A percentile compares a stretch with the other conserved stretches of the same genome.
phyloP scores from a whole-genome alignment of 1,284 basidiomycete species.

The Apiotrichum mycotoxinovorans region DNA sequence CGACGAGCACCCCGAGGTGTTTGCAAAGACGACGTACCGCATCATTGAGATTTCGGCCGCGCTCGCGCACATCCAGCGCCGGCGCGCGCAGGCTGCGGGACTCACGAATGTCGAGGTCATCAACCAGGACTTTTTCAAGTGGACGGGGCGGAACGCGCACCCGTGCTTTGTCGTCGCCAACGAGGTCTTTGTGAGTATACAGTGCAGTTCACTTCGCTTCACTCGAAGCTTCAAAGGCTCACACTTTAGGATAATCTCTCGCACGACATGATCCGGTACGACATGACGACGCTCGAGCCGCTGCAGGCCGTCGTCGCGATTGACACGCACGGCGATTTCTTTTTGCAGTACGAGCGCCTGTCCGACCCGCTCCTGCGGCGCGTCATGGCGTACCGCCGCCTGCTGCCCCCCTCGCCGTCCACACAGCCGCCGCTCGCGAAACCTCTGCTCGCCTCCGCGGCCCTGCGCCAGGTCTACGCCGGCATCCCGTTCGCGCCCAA shows the following conservation, averaged over 20 bases:
- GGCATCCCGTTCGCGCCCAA: slow-evolving; percentile 86
- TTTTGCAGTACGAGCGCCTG: slow-evolving; percentile 77
- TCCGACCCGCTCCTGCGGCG: slow-evolving; percentile 74
- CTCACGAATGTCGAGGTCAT: slow-evolving; percentile 66
- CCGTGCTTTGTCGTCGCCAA: slow-evolving; percentile 91
- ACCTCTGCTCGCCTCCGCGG: slow-evolving; percentile 37
- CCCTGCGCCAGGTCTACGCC: slow-evolving; percentile 62
- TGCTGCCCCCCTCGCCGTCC: slow-evolving; percentile 57
- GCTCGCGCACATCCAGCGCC: slow-evolving; percentile 68
- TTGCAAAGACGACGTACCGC: slow-evolving; percentile 73
- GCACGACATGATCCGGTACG: slow-evolving; percentile 91
- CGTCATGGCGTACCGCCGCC: slow-evolving; percentile 60
- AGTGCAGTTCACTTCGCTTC: no score
- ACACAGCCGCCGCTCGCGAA: slow-evolving; percentile 34
- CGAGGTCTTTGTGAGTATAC: slow-evolving; percentile 67
- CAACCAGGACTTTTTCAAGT: slow-evolving; percentile 83
- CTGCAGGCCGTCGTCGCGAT: slow-evolving; percentile 81
- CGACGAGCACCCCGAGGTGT: slow-evolving; percentile 80
- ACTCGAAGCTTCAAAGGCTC: no score
- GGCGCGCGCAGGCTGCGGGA: slow-evolving; percentile 56
- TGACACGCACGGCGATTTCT: slow-evolving; percentile 78
- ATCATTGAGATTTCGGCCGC: slow-evolving; percentile 90
- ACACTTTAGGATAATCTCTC: slow-evolving; percentile 75
- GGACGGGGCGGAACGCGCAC: slow-evolving; percentile 65
- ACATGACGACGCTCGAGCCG: slow-evolving; percentile 69